phyloP scores from a whole-genome alignment of 257 asterid species.

The Gentiana dahurica region DNA sequence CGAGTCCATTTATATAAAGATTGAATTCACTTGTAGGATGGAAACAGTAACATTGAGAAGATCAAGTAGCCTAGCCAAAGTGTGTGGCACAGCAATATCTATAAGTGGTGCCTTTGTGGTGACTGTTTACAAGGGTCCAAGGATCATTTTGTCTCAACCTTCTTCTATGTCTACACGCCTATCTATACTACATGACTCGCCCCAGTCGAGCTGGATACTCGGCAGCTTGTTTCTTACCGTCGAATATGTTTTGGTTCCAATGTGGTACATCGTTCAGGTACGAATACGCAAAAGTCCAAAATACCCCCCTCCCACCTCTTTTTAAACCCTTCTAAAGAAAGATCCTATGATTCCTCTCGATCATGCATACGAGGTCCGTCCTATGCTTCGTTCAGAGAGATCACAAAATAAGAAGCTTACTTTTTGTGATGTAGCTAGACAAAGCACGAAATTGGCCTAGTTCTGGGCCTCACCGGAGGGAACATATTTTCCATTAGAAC shows the following conservation, averaged over 20 bases:
- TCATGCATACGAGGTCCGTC: too few relatives aligned
- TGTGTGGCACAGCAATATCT: slow-evolving; percentile 63
- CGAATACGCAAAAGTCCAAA: not conserved
- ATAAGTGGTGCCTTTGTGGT: slow-evolving; percentile 76
- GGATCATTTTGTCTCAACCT: slow-evolving; percentile 18
- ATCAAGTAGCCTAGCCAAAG: slow-evolving; percentile 55
- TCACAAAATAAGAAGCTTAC: too few relatives aligned
- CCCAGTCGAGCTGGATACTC: slow-evolving; percentile 56
- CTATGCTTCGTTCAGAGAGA: too few relatives aligned
- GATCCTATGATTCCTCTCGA: too few relatives aligned
- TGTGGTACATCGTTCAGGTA: slow-evolving; percentile 92
- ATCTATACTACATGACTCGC: slow-evolving; percentile 7
- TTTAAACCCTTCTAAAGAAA: too few relatives aligned
- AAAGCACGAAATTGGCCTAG: too few relatives aligned
- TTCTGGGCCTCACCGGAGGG: too few relatives aligned
- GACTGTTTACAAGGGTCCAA: slow-evolving; percentile 75
- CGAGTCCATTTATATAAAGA: too few relatives aligned
- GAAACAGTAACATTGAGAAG: slow-evolving; percentile 53
- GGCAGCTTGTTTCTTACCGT: slow-evolving; percentile 65
- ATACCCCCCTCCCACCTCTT: not conserved
- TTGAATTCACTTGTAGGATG: slow-evolving; percentile 44
- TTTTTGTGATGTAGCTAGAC: too few relatives aligned
- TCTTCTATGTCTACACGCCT: slow-evolving; percentile 9
- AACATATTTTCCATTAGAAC: too few relatives aligned
- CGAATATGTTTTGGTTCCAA: slow-evolving; percentile 68